phyloP scores from a whole-genome alignment of 208 protist species.

The Acanthamoeba comandoni region DNA sequence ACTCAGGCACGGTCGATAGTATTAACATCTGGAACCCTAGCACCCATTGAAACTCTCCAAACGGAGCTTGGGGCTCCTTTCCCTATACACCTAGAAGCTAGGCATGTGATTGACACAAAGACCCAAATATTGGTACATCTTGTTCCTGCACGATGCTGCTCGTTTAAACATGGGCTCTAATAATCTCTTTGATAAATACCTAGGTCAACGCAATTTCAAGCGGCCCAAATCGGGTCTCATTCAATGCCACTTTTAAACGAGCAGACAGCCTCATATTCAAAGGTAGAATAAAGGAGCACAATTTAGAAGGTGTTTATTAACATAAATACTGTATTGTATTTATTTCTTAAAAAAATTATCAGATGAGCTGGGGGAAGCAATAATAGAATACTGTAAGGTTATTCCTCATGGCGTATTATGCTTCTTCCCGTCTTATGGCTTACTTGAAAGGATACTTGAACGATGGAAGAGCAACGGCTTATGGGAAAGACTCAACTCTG shows the following conservation, averaged over 20 bases:
- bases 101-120: conserved; percentile 91
- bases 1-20: conserved; percentile 85
- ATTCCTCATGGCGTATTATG: conserved; percentile 83
- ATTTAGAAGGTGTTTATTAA: too few relatives aligned
- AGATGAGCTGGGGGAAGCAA: conserved; percentile 79
- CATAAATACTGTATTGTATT: too few relatives aligned
- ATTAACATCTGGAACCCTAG: conserved; percentile 95
- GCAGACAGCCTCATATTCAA: conserved; percentile 37
- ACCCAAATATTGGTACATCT: conserved; percentile 75
- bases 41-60: conserved; percentile 91
- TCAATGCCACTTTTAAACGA: conserved; percentile 75
- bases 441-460: conserved; percentile 64
- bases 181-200: too few relatives aligned
- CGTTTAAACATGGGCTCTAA: too few relatives aligned
- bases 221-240: neutral
- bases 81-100: conserved; percentile 89
- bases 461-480: conserved; percentile 77
- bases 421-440: conserved; percentile 84
- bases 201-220: conserved; percentile 61
- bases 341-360: too few relatives aligned
- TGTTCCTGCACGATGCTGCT: too few relatives aligned
- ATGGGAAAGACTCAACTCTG: conserved; percentile 65
- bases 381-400: conserved; percentile 71
- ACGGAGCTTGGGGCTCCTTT: conserved; percentile 88
- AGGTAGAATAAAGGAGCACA: conserved; percentile 35